These are phyloP conservation scores for Gracilaria caudata DNA, from an alignment of 23 red algal species.

Conservation along the genomic window DNA sequence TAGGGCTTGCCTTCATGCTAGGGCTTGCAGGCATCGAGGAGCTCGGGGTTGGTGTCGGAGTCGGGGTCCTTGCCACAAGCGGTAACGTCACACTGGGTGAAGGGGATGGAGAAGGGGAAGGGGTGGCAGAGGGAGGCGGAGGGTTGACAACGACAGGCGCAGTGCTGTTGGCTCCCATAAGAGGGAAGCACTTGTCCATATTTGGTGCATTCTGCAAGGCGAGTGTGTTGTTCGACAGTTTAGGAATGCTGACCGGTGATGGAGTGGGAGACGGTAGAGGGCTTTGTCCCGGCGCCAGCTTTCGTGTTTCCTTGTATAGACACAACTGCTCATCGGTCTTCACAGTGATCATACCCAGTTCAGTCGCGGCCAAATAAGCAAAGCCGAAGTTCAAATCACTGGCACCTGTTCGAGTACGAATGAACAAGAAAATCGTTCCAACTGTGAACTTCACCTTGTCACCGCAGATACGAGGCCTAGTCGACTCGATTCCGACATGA, in stretches of 20 bases:
- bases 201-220: slow-evolving; percentile 33
- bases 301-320: slow-evolving; percentile 63
- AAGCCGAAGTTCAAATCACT: slow-evolving; percentile 56
- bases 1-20: neutral
- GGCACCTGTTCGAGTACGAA: slow-evolving; percentile 15
- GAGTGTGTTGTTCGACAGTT: slow-evolving; percentile 10
- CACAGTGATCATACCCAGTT: slow-evolving; percentile 61
- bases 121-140: neutral
- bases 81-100: neutral
- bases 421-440: slow-evolving; percentile 47
- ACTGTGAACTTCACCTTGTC: slow-evolving; percentile 16
- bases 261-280: slow-evolving; percentile 47
- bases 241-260: slow-evolving; percentile 12
- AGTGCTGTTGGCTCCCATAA: neutral
- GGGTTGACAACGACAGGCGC: neutral
- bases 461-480: slow-evolving; percentile 28
- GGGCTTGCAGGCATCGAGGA: neutral
- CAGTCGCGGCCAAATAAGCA: slow-evolving; percentile 33
- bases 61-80: neutral
- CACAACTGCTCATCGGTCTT: slow-evolving; percentile 40
- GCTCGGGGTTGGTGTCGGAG: neutral
- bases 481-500: slow-evolving; percentile 59
- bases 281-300: slow-evolving; percentile 38
- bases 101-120: slow-evolving; percentile 2
- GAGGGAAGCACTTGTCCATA: slow-evolving; percentile 27